A percentile compares a stretch with the other conserved stretches of the same genome.
Evolutionary conservation across 2,329 filamentous ascomycete genomes (phyloP).

Genomic region (Endoconidiophora polonica): DNA sequence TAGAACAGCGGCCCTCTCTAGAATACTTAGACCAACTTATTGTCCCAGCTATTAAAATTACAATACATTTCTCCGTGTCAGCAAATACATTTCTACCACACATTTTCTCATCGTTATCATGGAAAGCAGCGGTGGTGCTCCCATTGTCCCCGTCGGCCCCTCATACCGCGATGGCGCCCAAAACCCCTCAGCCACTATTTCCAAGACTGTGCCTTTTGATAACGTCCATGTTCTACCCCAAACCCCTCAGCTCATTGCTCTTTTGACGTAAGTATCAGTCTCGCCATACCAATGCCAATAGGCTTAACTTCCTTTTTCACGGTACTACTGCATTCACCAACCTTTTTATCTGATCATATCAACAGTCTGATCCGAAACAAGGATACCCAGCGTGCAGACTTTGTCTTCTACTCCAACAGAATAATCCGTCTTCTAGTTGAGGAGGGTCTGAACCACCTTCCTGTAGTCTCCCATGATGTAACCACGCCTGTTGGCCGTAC

Average conservation of each 20-base stretch:
- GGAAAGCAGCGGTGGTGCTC: conserved; percentile 13
- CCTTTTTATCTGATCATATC: not conserved
- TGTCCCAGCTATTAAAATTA: too few relatives aligned
- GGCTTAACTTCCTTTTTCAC: too few relatives aligned
- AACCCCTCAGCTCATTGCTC: conserved; percentile 89
- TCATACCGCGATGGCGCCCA: conserved; percentile 59
- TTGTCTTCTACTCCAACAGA: conserved; percentile 97
- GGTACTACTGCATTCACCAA: not conserved
- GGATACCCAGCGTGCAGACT: conserved; percentile 79
- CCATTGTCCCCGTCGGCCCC: conserved; percentile 49
- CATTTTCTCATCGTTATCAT: not conserved
- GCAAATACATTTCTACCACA: not conserved
- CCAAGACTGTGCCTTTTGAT: conserved; percentile 60
- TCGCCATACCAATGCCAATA: not conserved
- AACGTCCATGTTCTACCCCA: conserved; percentile 85
- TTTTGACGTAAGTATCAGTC: conserved; percentile 65
- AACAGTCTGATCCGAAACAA: conserved; percentile 85
- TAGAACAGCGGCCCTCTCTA: too few relatives aligned
- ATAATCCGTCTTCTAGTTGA: conserved; percentile 95
- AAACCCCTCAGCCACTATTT: conserved; percentile 79
- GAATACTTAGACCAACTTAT: too few relatives aligned
- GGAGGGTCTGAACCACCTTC: conserved; percentile 91
- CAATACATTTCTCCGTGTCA: too few relatives aligned
- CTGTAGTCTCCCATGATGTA: conserved; percentile 73
- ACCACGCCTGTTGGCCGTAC: conserved; percentile 78